Conservation (phyloP, 1,284 basidiomycete species). For the Peniophora sp. region DNA sequence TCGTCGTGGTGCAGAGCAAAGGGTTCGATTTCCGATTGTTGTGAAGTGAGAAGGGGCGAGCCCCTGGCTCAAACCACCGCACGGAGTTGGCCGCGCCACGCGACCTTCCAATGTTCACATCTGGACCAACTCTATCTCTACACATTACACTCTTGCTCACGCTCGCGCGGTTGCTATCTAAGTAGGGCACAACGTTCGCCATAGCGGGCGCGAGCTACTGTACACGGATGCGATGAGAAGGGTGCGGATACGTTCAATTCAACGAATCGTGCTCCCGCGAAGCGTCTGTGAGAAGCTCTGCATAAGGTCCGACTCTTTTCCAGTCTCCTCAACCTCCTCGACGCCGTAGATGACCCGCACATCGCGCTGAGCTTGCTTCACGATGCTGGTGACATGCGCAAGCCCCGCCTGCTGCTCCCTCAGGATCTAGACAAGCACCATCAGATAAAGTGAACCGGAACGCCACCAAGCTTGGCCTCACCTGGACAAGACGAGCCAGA, state of each 20-base stretch:
- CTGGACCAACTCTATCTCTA: too few species aligned
- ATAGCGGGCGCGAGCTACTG: too few species aligned
- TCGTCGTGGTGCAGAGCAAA: not conserved
- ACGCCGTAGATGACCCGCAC: conserved; percentile 62
- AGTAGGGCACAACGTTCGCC: too few species aligned
- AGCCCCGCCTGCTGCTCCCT: conserved; percentile 76
- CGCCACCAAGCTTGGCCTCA: conserved; percentile 23
- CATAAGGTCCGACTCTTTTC: conserved; percentile 17
- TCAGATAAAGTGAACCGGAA: conserved; percentile 1
- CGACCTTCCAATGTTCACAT: too few species aligned
- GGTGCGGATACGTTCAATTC: not conserved
- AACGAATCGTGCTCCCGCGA: conserved; percentile 28
- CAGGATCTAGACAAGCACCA: conserved; percentile 39
- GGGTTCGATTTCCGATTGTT: not conserved
- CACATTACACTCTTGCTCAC: too few species aligned
- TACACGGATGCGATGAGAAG: not conserved
- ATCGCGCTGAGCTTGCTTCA: conserved; percentile 64
- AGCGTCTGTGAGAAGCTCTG: conserved; percentile 22
- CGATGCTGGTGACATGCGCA: conserved; percentile 69
- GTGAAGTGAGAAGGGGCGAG: too few species aligned
- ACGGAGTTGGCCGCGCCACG: too few species aligned
- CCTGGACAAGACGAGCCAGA: conserved; percentile 69
- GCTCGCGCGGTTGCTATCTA: too few species aligned
- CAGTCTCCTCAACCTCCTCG: conserved; percentile 26
- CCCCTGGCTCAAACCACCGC: too few species aligned